Evolutionary conservation across 352 stramenopile genomes (phyloP).

Genomic region (Phytophthora nicotianae): DNA sequence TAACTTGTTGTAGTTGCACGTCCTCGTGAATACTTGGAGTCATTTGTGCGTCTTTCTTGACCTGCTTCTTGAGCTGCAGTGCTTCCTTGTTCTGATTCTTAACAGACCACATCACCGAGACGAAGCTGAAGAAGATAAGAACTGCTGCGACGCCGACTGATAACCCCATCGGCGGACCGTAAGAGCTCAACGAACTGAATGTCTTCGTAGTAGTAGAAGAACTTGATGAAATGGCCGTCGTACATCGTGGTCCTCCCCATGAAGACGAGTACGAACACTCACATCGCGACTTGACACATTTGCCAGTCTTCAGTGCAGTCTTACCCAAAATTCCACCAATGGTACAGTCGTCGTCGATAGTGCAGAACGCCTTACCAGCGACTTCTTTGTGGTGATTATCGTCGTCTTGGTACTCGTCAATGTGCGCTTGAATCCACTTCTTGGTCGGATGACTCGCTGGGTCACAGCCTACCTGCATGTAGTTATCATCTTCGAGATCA

Average conservation of each 20-base stretch:
- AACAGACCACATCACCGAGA: conserved; percentile 40
- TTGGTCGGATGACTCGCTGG: conserved; percentile 45
- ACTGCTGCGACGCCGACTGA: conserved; percentile 37
- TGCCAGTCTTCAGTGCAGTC: conserved; percentile 34
- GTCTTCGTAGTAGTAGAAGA: conserved; percentile 31
- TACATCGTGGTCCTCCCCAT: conserved; percentile 61
- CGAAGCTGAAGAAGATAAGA: conserved; percentile 37
- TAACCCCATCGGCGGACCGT: conserved; percentile 40
- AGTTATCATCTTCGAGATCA: conserved; percentile 27
- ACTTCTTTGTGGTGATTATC: conserved; percentile 43
- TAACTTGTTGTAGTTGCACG: conserved; percentile 12
- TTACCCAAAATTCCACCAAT: conserved; percentile 27
- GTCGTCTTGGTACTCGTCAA: conserved; percentile 43
- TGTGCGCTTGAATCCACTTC: conserved; percentile 46
- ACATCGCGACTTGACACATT: conserved; percentile 48
- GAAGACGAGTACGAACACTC: conserved; percentile 40
- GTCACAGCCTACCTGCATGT: conserved; percentile 45
- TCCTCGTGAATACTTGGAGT: conserved; percentile 11
- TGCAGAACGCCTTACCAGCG: conserved; percentile 39
- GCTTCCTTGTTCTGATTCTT: conserved; percentile 20
- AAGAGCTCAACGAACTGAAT: conserved; percentile 25
- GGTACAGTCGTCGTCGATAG: conserved; percentile 44
- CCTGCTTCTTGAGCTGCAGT: conserved; percentile 14
- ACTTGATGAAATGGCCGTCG: conserved; percentile 32
- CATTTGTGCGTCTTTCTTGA: conserved; percentile 3